Percentiles rank a stretch among this genome's conserved stretches.
phyloP scores from a whole-genome alignment of 1,139 yeast species.

The Candida sanyaensis region DNA sequence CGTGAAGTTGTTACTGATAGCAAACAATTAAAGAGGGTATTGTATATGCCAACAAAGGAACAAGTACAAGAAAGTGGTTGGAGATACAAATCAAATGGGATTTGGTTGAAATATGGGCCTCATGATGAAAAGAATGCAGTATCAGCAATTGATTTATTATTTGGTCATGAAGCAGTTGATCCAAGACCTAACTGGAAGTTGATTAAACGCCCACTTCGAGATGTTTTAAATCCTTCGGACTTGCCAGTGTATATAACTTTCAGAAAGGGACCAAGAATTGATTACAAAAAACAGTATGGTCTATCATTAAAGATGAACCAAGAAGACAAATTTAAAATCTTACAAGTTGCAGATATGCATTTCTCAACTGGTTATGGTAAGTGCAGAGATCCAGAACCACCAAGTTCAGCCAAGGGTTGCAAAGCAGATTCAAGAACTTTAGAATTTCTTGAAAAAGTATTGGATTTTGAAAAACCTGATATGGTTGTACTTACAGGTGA shows the following conservation, averaged over 20 bases:
- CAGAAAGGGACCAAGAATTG: constrained; percentile 24
- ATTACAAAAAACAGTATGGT: constrained; percentile 23
- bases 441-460: constrained; percentile 57
- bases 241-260: constrained; percentile 31
- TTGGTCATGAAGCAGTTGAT: constrained; percentile 72
- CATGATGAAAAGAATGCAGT: constrained; percentile 42
- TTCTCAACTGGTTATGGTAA: constrained; percentile 74
- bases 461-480: constrained; percentile 77
- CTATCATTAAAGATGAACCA: constrained; percentile 26
- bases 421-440: constrained; percentile 74
- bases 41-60: constrained; percentile 32
- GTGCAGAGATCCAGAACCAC: constrained; percentile 72
- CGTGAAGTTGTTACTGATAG: constrained; percentile 22
- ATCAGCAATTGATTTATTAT: constrained; percentile 59
- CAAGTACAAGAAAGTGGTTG: constrained; percentile 37
- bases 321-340: constrained; percentile 63
- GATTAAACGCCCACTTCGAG: constrained; percentile 26
- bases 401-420: constrained; percentile 47
- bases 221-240: constrained; percentile 20
- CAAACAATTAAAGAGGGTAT: constrained; percentile 23
- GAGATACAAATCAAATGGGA: constrained; percentile 33
- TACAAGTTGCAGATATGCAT: constrained; percentile 88
- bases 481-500: constrained; percentile 86
- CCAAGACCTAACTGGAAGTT: constrained; percentile 76
- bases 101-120: constrained; percentile 33